Conservation (phyloP, 2,329 filamentous ascomycete genomes). For the Atkinsonella texensis region DNA sequence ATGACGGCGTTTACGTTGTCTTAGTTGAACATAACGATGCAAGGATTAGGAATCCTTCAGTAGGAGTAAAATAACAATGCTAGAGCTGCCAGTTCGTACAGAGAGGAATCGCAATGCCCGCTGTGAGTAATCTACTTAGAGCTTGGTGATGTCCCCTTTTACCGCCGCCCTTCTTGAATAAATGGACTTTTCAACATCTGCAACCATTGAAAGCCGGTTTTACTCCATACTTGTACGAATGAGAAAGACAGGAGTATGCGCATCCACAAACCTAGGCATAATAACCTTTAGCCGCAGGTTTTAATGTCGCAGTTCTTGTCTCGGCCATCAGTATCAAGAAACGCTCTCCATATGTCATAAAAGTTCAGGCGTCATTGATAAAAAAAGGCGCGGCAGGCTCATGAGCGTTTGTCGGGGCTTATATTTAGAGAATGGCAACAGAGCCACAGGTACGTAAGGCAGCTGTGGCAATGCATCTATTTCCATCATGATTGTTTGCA, state of each 20-base stretch:
- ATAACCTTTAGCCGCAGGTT: constrained; percentile 36
- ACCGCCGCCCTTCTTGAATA: constrained; percentile 27
- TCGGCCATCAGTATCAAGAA: too few relatives aligned
- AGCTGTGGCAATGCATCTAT: too few relatives aligned
- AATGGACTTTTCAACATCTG: constrained; percentile 21
- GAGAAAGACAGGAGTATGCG: constrained; percentile 44
- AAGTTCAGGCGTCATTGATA: too few relatives aligned
- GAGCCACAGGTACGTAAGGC: too few relatives aligned
- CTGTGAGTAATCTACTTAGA: constrained; percentile 37
- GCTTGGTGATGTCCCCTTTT: constrained; percentile 39
- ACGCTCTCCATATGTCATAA: too few relatives aligned
- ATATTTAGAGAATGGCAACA: too few relatives aligned
- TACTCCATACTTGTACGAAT: constrained; percentile 33
- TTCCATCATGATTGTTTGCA: too few relatives aligned
- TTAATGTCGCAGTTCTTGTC: constrained; percentile 31
- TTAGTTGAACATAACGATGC: constrained; percentile 32
- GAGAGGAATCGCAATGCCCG: constrained; percentile 29
- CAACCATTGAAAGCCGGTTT: neutral
- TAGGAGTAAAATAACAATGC: constrained; percentile 23
- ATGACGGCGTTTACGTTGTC: constrained; percentile 40
- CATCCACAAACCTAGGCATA: constrained; percentile 41
- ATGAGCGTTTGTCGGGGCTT: too few relatives aligned
- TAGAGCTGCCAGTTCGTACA: constrained; percentile 10
- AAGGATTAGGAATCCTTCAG: constrained; percentile 15
- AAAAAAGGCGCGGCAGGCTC: too few relatives aligned